Conservation (phyloP, 2,329 filamentous ascomycete species). For the Zymoseptoria ardabiliae region DNA sequence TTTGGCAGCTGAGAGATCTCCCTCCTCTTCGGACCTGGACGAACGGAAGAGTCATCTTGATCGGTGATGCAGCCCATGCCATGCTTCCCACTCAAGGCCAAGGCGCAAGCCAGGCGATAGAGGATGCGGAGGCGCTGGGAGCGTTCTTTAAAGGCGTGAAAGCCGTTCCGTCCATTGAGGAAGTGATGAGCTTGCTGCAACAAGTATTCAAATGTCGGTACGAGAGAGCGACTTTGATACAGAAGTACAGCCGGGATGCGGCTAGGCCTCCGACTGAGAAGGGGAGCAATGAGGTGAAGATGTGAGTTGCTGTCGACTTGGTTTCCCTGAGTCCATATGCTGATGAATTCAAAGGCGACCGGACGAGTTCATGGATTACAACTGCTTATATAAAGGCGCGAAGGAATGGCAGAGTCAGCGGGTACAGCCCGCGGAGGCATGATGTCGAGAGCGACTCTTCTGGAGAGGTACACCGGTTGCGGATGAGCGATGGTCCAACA, state of each 20-base stretch:
- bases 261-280: slow-evolving; percentile 34
- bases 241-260: slow-evolving; percentile 38
- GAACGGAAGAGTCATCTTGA: slow-evolving; percentile 23
- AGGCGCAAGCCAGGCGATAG: slow-evolving; percentile 37
- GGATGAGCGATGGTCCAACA: no score
- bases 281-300: slow-evolving; percentile 27
- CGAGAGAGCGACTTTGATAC: slow-evolving; percentile 36
- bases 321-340: neutral
- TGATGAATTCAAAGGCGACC: slow-evolving; percentile 16
- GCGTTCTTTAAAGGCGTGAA: slow-evolving; percentile 22
- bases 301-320: slow-evolving; percentile 18
- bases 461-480: no score
- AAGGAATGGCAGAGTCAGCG: slow-evolving; percentile 24
- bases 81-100: slow-evolving; percentile 39
- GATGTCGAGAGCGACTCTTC: no score
- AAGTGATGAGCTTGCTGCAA: slow-evolving; percentile 21
- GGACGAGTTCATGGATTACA: slow-evolving; percentile 39
- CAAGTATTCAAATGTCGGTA: slow-evolving; percentile 28
- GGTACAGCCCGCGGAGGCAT: no score
- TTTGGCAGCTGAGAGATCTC: slow-evolving; percentile 37
- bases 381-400: slow-evolving; percentile 33
- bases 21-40: slow-evolving; percentile 36
- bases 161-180: slow-evolving; percentile 5
- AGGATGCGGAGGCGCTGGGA: slow-evolving; percentile 35
- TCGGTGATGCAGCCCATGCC: slow-evolving; percentile 35